Evolutionary conservation across 1,284 basidiomycete species (phyloP), one percentile per base, ranked within the genome.

Genomic region (Amylostereum areolatum): DNA sequence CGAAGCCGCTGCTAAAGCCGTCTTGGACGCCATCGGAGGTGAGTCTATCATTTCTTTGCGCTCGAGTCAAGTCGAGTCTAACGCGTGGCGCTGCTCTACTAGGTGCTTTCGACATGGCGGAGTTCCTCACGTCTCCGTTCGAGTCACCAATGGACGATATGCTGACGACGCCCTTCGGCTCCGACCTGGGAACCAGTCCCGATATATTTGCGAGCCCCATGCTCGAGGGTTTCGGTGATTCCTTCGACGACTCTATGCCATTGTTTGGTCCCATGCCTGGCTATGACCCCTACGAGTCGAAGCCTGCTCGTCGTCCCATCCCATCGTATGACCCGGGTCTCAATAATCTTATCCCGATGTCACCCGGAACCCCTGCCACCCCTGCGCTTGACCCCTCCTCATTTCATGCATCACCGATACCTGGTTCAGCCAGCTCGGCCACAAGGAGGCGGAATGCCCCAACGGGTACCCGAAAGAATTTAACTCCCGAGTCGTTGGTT

Each of bases 131-230:
- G 6, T 77, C 74, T 30, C 75, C 75, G 1, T 62, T 76, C 46
- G 74, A 76, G 42, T 75, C 75, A n/a, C 81, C 81, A 3, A 68
- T 70, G 49, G 72, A 74, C 9, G 78, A 83, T 33, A 73, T 79
- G 60, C 74, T 85, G 52, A 73, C 67, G 4, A 85, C 84, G 0
- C 84, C 83, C 7, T 39, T 66, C 40, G 64, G 57, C 4, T 66
- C 68, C 24, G 68, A 62, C 41, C 50, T 61, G 45, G 60, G 11
- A 43, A 69, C 69, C 52, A 61, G 67, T 24, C 69, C 71, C 10
- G 75, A 75, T 31, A 67, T 78, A 40, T 59, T 66, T 52, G 64
- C 65, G 42, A 55, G 56, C 5, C 60, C 60, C 8, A 45, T 18
- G 2, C n/a, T 56, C 7, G 24, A 37, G 6, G 46, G 36, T 12